Evolutionary conservation across 371 early-diverging fungal species (phyloP), one percentile per base, ranked within the genome.

Genomic region (Mucor circinelloides): DNA sequence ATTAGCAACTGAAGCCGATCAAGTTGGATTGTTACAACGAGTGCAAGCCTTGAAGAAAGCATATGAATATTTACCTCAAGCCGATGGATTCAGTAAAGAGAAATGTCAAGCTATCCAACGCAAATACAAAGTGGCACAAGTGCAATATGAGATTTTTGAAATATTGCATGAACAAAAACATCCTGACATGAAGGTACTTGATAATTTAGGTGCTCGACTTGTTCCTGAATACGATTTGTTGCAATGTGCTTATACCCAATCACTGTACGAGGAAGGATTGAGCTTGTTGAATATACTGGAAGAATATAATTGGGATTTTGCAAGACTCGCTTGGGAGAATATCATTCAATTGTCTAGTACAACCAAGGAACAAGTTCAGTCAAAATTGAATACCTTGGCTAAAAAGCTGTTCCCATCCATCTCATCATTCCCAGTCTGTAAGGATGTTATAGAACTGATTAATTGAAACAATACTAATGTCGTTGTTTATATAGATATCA

Each of bases 351-450:
- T 13, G 21, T 13, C 19, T 5, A 31, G 30, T 28, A 10, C 36
- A 30, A 25, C 38, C 21, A n/a, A 57, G 12, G 30, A 60, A 8
- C 28, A 38, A 44, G 19, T 68, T 3, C 30, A 64, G 19, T 19
- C 34, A 19, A 68, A 72, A 50, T 15, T 72, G 13, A 25, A 34
- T 13, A 34, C 48, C 7, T 28, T 72, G 21, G 58, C 68, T 12
- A 34, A 57, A n/a, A 19, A 21, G 0, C 25, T 68, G 25, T 72
- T 64, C 42, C 72, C 72, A n/a, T 72, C 72, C 6, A 56, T 65
- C 31, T 13, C 46, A 36, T 36, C 64, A 2, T 72, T 68, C 58
- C 72, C 72, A 40, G 67, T 64, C 32, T 72, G 72, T 72, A 68
- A 65, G 72, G n/a, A n/a, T 72, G 13, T 52, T n/a, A n/a, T n/a